These are phyloP conservation scores for Jaapia argillacea DNA, from an alignment of 768 basidiomycete species.

Conservation along the genomic window DNA sequence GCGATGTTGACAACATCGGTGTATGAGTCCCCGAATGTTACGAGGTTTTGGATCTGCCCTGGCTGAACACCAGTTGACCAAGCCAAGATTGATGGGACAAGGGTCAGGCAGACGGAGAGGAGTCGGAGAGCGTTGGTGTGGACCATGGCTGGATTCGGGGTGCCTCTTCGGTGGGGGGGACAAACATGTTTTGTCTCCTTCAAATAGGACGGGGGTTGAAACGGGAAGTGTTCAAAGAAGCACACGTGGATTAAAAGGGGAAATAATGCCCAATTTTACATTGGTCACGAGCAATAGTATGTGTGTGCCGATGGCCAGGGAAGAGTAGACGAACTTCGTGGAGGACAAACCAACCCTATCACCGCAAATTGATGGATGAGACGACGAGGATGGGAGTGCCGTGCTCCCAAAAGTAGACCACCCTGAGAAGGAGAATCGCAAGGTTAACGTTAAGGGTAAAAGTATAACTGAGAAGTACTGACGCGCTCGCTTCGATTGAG, in stretches of 20 bases:
- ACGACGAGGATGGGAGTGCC: too few species aligned
- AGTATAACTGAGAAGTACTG: too few species aligned
- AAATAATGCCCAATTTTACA: too few species aligned
- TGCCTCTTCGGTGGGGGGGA: neutral
- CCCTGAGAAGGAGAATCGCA: too few species aligned
- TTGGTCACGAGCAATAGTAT: too few species aligned
- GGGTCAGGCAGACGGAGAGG: neutral
- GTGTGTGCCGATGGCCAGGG: too few species aligned
- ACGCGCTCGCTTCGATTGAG: too few species aligned
- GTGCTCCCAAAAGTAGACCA: too few species aligned
- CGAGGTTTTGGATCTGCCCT: constrained; percentile 49
- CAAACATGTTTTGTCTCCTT: neutral
- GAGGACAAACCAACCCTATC: too few species aligned
- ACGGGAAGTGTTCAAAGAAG: neutral
- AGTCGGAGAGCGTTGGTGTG: neutral
- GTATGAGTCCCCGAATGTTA: constrained; percentile 62
- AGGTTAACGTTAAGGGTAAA: too few species aligned
- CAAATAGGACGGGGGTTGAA: neutral
- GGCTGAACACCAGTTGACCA: constrained; percentile 11
- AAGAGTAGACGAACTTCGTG: too few species aligned
- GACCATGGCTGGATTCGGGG: neutral
- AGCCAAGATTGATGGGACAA: neutral
- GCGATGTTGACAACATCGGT: constrained; percentile 37
- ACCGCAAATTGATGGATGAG: too few species aligned
- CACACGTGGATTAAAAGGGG: neutral